Base-by-base conservation (phyloP, 1,139 yeast genomes). In the Casaregolazyma suthepensis region DNA sequence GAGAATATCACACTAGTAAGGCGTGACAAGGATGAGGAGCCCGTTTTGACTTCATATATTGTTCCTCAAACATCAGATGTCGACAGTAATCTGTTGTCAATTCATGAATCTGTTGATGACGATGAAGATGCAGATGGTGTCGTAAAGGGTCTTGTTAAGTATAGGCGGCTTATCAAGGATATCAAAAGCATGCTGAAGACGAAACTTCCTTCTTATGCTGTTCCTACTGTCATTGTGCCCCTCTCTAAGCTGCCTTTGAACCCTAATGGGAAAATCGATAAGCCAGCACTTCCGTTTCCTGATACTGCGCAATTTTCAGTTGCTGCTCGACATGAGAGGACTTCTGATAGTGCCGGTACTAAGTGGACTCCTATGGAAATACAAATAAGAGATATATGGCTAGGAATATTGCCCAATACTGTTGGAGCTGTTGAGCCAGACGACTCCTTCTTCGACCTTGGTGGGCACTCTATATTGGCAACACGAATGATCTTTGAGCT, bases 211-310 rank as follows among this genome's bases (percentile, higher is more conserved):
- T 78, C 88, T 10, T 94, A 94, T 69, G 96, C 99, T 15, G 86
- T 94, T 52, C 99, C 99, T 50, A 79, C 96, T 1, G 77, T 93
- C 45, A 83, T 93, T 65, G 93, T 94, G 52, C 98, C 97, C 26
- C 76, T 94, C 75, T 77, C 78, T 35, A 84, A 83, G 66, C 74
- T 94, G 66, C 99, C 99, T 18, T 76, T 94, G 71, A 94, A 94
- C 71, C 99, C 99, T 55, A 94, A 94, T 68, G 99, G 99, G 65
- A 94, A 94, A 72, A 90, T 94, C 52, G 99, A 94, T 72, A 94
- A 94, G 73, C 99, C 98, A 42, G 91, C 93, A 65, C 76, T 93
- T 60, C 98, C 97, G 51, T 89, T 87, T 80, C 99, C 99, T 53
- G 89, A 87, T 56, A 79, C 89, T 42, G 93, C 87, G 31, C 97